Base-by-base conservation (phyloP, 441 rosid species). In the Bruguiera hainesii region DNA sequence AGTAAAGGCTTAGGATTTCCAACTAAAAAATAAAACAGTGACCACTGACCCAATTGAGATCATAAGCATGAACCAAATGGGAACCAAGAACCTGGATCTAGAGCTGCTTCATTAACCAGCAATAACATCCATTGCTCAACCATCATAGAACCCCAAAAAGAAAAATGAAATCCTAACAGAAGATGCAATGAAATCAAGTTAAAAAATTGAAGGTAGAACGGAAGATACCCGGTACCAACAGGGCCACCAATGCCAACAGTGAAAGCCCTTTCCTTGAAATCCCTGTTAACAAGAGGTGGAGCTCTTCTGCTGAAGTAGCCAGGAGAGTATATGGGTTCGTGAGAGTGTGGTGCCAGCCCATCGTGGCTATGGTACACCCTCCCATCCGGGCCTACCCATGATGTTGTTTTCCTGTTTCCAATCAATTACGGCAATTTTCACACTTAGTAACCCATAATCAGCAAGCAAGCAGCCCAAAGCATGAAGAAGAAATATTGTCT, bases 211-310 rank as follows among this genome's bases (percentile, higher is more conserved):
- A 39, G 57, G 50, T 19, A 39, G 16, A 56, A 19, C 56, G 56
- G 26, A 66, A 42, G 37, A 42, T 89, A 93, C 98, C 98, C 98
- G 23, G 98, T 95, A 63, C 98, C 99, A 63, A 95, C 99, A 68
- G 96, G 99, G 46, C 99, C 99, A 35, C 98, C 99, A 63, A 95
- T 95, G 56, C 99, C 99, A 71, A 92, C 84, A 49, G 97, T 95
- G 71, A 95, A 92, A 67, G 98, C 99, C 77, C 99, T 80, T 78
- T 95, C 99, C 50, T 72, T 82, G 78, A 95, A 92, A 80, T 89
- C 84, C 73, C 99, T 84, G 64, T 78, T 70, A 49, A 79, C 58
- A 66, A 92, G 84, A 8, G 97, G 97, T 6, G 78, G 97, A 77
- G 99, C 99, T 76, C 98, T 82, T 76, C 89, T 83, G 75, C 85